Base-by-base conservation (phyloP, 495 filamentous ascomycete genomes). In the Aspergillus ostianus region DNA sequence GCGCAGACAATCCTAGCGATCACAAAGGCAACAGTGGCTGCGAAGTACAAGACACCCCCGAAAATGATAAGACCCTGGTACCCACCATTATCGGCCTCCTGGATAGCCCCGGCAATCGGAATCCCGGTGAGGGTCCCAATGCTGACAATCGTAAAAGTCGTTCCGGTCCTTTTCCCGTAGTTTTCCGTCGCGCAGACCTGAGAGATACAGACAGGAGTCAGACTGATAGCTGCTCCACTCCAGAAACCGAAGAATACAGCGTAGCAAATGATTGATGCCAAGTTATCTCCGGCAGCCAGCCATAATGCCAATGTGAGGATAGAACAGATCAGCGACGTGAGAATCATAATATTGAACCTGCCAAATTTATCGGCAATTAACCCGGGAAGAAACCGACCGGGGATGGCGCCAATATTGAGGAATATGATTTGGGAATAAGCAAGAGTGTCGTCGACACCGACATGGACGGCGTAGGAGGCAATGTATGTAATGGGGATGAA, bases 401-500 rank as follows among this genome's bases (percentile, higher is more conserved):
- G 60, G 45, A 71, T 72, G 2, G 72, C 73, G 2, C 77, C 78
- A 0, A 70, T 76, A 52, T 86, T 87, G 27, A 85, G 65, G 36
- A 86, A 83, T 5, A 80, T 69, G 13, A 83, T 58, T 17, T 65
- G 57, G 56, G 86, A 80, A 63, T 87, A 93, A 10, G 85, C 78
- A 62, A 88, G 83, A 3, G 57, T 54, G 13, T 62, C 53, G 12
- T 52, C 51, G 3, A 73, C 23, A 0, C 58, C 59, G 9, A 55
- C 51, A 47, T 64, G n/a, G 0, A 77, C 74, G 4, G 65, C 70
- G 66, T 90, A 92, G 10, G 80, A 82, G 8, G 84, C 80, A 50
- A 92, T 81, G 65, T 90, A 93, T 0, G 83, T 84, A 47, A 90
- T 75, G 0, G 90, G 90, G 48, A 90, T 80, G 69, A 91, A 92